These are phyloP conservation scores for Mycocentrospora acerina DNA, from an alignment of 2,329 filamentous ascomycete genomes.

Conservation along the genomic window DNA sequence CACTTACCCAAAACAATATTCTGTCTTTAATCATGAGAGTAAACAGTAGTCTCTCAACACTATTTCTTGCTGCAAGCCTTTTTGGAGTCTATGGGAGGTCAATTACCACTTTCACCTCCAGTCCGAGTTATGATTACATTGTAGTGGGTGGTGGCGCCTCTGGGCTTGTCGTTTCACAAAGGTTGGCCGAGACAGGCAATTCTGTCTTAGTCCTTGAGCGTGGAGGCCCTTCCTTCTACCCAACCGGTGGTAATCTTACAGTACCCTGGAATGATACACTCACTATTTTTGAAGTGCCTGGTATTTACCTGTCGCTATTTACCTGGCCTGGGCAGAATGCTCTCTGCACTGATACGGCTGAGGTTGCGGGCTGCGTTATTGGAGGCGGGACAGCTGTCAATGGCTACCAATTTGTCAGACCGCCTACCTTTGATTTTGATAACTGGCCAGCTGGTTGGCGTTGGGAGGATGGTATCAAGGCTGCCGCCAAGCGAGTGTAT, in stretches of 20 bases:
- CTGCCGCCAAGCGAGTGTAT: constrained; percentile 18
- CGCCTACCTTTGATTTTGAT: constrained; percentile 20
- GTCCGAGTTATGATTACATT: constrained; percentile 45
- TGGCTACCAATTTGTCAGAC: constrained; percentile 19
- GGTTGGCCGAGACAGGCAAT: constrained; percentile 41
- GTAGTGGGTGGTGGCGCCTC: constrained; percentile 43
- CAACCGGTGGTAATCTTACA: constrained; percentile 31
- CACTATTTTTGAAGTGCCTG: constrained; percentile 28
- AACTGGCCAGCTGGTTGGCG: constrained; percentile 24
- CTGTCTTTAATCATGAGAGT: too few species aligned
- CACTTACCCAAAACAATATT: too few species aligned
- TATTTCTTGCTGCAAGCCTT: too few species aligned
- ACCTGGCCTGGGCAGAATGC: constrained; percentile 37
- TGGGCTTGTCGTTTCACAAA: constrained; percentile 41
- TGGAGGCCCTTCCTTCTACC: constrained; percentile 38
- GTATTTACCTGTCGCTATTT: constrained; percentile 14
- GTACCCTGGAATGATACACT: constrained; percentile 26
- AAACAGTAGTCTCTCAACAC: too few species aligned
- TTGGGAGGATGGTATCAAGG: constrained; percentile 18
- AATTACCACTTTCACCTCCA: too few species aligned
- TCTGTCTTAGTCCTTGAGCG: constrained; percentile 45
- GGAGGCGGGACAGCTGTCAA: constrained; percentile 40
- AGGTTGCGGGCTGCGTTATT: constrained; percentile 42
- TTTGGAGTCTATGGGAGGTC: too few species aligned
- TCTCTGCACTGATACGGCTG: constrained; percentile 42